These are phyloP conservation scores for Chaetomium tenue DNA, from an alignment of 495 filamentous ascomycete species.

Conservation along the genomic window DNA sequence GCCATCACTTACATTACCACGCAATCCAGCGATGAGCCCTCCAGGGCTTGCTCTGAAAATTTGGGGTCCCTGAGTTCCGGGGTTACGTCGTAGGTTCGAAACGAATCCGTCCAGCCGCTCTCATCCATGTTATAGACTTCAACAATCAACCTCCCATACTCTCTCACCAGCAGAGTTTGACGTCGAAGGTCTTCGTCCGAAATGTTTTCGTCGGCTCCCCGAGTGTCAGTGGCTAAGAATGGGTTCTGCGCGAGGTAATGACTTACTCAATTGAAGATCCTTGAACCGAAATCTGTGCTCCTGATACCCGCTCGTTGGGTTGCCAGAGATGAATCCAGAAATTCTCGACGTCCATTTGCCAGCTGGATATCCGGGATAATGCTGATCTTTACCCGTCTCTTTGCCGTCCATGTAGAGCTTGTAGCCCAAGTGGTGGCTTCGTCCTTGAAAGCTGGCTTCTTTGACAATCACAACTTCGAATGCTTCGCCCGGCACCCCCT, in stretches of 20 bases:
- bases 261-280: not conserved
- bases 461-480: constrained; percentile 4
- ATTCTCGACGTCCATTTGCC: too few species aligned
- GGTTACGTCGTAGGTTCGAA: not conserved
- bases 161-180: too few species aligned
- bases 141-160: too few species aligned
- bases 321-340: not conserved
- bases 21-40: not conserved
- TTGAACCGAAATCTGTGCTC: not conserved
- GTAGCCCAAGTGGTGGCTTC: not conserved
- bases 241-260: too few species aligned
- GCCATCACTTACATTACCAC: not conserved
- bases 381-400: too few species aligned
- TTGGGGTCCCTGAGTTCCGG: not conserved
- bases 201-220: too few species aligned
- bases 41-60: not conserved
- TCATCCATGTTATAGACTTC: not conserved
- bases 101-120: not conserved
- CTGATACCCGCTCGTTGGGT: not conserved
- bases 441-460: not conserved
- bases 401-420: not conserved
- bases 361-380: too few species aligned
- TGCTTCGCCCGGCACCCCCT: constrained; percentile 15
- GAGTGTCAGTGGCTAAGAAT: too few species aligned
- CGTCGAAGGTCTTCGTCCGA: too few species aligned